These are phyloP conservation scores for Blastosporella zonata DNA, from an alignment of 1,284 basidiomycete genomes.

Conservation along the genomic window DNA sequence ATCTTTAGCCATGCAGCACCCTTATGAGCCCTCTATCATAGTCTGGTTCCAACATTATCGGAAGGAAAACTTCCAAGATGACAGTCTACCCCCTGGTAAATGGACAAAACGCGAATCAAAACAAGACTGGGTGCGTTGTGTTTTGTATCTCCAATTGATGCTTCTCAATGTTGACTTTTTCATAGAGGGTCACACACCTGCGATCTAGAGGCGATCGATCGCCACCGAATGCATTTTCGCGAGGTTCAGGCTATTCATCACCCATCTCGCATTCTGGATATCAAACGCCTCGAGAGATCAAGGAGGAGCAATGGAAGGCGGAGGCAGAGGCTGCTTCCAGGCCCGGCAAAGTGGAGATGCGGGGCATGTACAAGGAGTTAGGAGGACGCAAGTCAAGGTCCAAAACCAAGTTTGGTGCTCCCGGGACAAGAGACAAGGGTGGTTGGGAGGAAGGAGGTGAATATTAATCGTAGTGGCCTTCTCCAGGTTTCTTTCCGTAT, in stretches of 20 bases:
- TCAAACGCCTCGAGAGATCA: slow-evolving; percentile 73
- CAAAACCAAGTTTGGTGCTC: slow-evolving; percentile 61
- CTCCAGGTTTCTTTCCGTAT: background rate
- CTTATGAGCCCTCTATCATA: slow-evolving; percentile 29
- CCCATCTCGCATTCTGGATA: slow-evolving; percentile 57
- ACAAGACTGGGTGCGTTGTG: slow-evolving; percentile 68
- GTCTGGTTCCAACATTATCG: slow-evolving; percentile 90
- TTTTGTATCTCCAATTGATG: background rate
- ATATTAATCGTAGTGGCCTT: background rate
- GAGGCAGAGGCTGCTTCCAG: slow-evolving; percentile 51
- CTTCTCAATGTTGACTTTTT: background rate
- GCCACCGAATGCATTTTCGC: slow-evolving; percentile 39
- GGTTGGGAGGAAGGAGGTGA: slow-evolving; percentile 52
- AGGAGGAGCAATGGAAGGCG: slow-evolving; percentile 69
- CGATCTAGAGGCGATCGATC: slow-evolving; percentile 47
- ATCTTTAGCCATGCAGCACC: background rate
- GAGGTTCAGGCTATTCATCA: slow-evolving; percentile 44
- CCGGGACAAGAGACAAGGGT: slow-evolving; percentile 60
- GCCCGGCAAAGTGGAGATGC: slow-evolving; percentile 78
- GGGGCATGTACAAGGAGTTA: slow-evolving; percentile 86
- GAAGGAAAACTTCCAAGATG: slow-evolving; percentile 77
- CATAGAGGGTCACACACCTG: slow-evolving; percentile 58
- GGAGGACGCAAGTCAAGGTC: slow-evolving; percentile 79
- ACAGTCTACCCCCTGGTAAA: slow-evolving; percentile 71
- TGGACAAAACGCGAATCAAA: slow-evolving; percentile 86